These are phyloP conservation scores for Citrus medica DNA, from an alignment of 345 rosid genomes.

Conservation along the genomic window DNA sequence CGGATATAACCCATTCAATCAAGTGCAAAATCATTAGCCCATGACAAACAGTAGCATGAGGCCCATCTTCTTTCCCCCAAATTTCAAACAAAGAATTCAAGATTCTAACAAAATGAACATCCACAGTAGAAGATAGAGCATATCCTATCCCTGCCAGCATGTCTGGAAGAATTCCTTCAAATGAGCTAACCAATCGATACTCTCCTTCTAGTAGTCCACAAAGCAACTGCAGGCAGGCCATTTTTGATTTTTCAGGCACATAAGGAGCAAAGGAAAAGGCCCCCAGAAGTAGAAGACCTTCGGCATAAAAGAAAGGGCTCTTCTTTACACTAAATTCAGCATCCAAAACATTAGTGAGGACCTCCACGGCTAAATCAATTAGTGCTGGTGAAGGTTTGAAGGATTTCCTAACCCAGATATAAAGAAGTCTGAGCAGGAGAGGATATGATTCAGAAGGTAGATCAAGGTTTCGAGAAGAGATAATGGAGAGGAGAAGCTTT, in stretches of 20 bases:
- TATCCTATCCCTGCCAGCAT: conserved; percentile 88
- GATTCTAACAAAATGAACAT: conserved; percentile 39
- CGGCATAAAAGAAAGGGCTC: conserved; percentile 48
- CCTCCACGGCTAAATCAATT: conserved; percentile 60
- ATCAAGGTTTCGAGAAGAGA: conserved; percentile 40
- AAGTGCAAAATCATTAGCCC: conserved; percentile 85
- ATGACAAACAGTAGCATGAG: conserved; percentile 37
- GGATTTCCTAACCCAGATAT: conserved; percentile 86
- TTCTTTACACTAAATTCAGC: conserved; percentile 26
- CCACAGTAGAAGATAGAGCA: conserved; percentile 57
- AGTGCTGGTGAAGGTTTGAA: conserved; percentile 58
- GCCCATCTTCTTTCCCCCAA: conserved; percentile 63
- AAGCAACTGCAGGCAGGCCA: conserved; percentile 53
- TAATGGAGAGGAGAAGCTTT: conserved; percentile 68
- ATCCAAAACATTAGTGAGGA: conserved; percentile 38
- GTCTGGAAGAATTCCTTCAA: conserved; percentile 36
- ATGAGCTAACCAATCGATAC: conserved; percentile 30
- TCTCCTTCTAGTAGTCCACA: conserved; percentile 60
- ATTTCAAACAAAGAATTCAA: conserved; percentile 55
- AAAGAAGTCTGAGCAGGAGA: conserved; percentile 63
- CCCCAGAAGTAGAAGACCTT: conserved; percentile 64
- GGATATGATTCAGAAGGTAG: conserved; percentile 60
- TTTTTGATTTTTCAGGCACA: conserved; percentile 50
- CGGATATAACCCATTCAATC: conserved; percentile 76
- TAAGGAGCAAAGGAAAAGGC: conserved; percentile 59